Percentiles rank a stretch among this genome's conserved stretches.
Evolutionary conservation across 1,284 basidiomycete species (phyloP).

Genomic region (Bjerkandera adusta): DNA sequence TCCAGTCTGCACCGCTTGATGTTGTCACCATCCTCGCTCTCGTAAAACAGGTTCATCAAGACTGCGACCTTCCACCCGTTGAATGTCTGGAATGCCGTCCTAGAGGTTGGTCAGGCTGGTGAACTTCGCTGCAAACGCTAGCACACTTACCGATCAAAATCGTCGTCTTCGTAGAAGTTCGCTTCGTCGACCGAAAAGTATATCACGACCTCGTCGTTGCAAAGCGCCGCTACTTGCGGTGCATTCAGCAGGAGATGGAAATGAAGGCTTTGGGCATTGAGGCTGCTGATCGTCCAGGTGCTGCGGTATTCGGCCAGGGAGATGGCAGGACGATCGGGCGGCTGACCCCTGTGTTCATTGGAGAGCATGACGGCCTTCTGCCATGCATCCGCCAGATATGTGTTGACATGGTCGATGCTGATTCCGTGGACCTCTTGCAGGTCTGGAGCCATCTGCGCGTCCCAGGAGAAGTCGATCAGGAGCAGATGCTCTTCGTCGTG

Average conservation of each 20-base stretch:
- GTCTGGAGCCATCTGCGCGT: conserved; percentile 10
- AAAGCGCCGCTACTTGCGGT: conserved; percentile 29
- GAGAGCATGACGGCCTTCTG: conserved; percentile 27
- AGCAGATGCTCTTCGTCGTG: conserved; percentile 21
- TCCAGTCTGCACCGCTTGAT: conserved; percentile 25
- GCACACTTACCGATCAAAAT: conserved; percentile 23
- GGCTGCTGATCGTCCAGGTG: conserved; percentile 16
- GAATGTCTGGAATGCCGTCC: conserved; percentile 15
- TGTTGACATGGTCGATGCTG: conserved; percentile 30
- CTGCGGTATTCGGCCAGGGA: conserved; percentile 28
- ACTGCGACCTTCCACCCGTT: conserved; percentile 30
- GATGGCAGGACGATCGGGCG: conserved; percentile 16
- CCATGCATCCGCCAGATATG: conserved; percentile 30
- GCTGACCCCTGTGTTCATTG: conserved; percentile 13
- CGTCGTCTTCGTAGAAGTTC: conserved; percentile 23
- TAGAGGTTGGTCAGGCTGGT: conserved; percentile 4
- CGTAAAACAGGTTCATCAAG: conserved; percentile 27
- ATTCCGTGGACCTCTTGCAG: conserved; percentile 26
- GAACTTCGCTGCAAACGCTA: not conserved
- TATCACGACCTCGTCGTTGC: conserved; percentile 31
- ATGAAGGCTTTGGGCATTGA: conserved; percentile 21
- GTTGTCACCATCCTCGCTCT: conserved; percentile 20
- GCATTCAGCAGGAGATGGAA: conserved; percentile 30
- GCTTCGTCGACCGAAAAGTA: conserved; percentile 30
- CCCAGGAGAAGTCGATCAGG: conserved; percentile 27